Evolutionary conservation across 805 yeast genomes (phyloP), one percentile per base, ranked within the genome.

Genomic region (Jamesozyma lodderae): DNA sequence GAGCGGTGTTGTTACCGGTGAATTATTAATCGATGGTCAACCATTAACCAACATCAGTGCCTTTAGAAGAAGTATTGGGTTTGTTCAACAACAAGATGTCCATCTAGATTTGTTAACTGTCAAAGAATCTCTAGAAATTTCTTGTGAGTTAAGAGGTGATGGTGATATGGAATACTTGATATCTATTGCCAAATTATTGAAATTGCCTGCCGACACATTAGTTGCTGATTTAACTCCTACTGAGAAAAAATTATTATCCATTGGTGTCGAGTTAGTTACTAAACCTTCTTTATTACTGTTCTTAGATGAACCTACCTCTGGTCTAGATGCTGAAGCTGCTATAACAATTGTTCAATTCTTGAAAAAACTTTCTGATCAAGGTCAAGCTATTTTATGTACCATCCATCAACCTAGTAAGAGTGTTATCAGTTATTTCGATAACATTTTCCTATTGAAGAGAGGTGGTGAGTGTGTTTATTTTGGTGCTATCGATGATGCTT

Each of bases 391-490:
- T 45, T 59, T 75, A 38, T 73, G 79, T 61, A 73, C 82, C 16
- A 77, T 77, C 49, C 81, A 77, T 55, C 82, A 77, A 59, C 82
- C 82, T 34, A 72, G 79, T 28, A 80, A 80, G 30, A 63, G 72
- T 38, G 64, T 77, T 47, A 67, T 77, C 51, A 70, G 73, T 46
- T 73, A 73, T 46, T 77, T 77, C 44, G 82, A 77, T 49, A 68
- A 79, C 15, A 62, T 77, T 39, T 63, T 75, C 46, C 69, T 80
- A 45, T 64, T 81, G 52, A 76, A 75, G 45, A 72, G 70, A 45
- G 90, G 88, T 51, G 90, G 90, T 42, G 64, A 70, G 53, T 80
- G 87, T 31, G 80, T 40, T 20, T 81, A 79, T 57, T 81, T 79
- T 56, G 90, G 90, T 48, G 83, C 79, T 44, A 75, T 78, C 49